phyloP scores from a whole-genome alignment of 2,329 filamentous ascomycete genomes.

The Teratosphaeria pseudoeucalypti region DNA sequence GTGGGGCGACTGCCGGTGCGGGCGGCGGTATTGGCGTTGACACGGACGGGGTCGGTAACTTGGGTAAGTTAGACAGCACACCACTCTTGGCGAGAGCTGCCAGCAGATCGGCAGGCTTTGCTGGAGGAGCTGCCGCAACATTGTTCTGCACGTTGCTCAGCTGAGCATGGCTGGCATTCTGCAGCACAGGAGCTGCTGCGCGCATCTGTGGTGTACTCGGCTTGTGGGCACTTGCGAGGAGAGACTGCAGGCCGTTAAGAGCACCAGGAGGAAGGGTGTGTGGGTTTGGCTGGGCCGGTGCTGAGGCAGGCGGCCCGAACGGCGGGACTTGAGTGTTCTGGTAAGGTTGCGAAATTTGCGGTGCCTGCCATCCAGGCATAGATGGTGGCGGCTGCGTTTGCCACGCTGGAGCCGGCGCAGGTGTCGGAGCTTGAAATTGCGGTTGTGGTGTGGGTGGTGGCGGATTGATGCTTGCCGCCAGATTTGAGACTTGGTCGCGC shows the following conservation, averaged over 20 bases:
- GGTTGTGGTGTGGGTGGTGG: conserved; percentile 14
- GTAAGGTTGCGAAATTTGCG: conserved; percentile 10
- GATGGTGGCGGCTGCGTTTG: not conserved
- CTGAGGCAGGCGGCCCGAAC: conserved; percentile 13
- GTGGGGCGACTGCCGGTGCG: not conserved
- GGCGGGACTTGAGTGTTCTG: conserved; percentile 21
- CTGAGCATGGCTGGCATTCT: conserved; percentile 21
- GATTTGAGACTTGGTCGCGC: conserved; percentile 71
- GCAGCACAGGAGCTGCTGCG: conserved; percentile 21
- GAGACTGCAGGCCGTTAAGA: conserved; percentile 23
- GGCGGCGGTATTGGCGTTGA: not conserved
- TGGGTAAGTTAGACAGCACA: conserved; percentile 5
- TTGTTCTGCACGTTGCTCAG: conserved; percentile 22
- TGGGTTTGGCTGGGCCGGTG: conserved; percentile 5
- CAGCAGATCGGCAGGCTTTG: conserved; percentile 18
- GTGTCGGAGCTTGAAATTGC: conserved; percentile 7
- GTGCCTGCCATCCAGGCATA: not conserved
- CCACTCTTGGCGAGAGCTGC: conserved; percentile 23
- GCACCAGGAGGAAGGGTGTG: conserved; percentile 18
- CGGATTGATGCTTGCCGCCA: conserved; percentile 43
- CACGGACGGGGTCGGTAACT: not conserved
- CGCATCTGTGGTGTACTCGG: conserved; percentile 28
- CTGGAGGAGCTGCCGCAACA: conserved; percentile 12
- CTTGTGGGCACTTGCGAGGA: conserved; percentile 25
- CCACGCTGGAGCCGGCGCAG: not conserved